phyloP scores from a whole-genome alignment of 495 filamentous ascomycete species.

The Xylaria scruposa region DNA sequence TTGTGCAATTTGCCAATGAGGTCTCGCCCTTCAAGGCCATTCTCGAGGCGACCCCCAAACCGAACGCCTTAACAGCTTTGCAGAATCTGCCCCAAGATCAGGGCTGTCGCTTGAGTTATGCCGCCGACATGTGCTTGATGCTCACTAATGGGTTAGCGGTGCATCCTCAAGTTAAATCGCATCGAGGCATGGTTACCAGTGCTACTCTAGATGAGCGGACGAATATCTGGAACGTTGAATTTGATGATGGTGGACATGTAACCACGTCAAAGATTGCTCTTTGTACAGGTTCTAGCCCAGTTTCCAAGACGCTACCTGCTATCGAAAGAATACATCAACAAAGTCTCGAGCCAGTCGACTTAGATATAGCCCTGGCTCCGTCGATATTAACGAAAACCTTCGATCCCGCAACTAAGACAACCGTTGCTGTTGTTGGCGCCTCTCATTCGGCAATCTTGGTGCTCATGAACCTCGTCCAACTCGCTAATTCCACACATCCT shows the following conservation, averaged over 20 bases:
- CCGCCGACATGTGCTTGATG: constrained; percentile 59
- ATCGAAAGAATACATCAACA: constrained; percentile 40
- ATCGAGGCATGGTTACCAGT: constrained; percentile 50
- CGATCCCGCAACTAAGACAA: constrained; percentile 43
- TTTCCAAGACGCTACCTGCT: constrained; percentile 44
- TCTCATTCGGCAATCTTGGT: constrained; percentile 69
- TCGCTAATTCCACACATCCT: constrained; percentile 57
- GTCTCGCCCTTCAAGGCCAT: constrained; percentile 57
- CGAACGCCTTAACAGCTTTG: constrained; percentile 60
- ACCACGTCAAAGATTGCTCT: constrained; percentile 56
- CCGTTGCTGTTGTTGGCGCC: constrained; percentile 63
- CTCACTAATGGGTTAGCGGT: constrained; percentile 58
- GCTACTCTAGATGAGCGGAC: constrained; percentile 47
- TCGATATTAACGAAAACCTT: constrained; percentile 53
- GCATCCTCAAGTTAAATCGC: constrained; percentile 52
- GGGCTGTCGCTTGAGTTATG: constrained; percentile 60
- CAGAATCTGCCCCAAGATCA: constrained; percentile 60
- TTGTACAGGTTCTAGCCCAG: constrained; percentile 65
- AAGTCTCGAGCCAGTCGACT: constrained; percentile 51
- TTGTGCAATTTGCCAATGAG: constrained; percentile 58
- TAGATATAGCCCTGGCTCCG: constrained; percentile 64
- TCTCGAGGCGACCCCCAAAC: constrained; percentile 50
- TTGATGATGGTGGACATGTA: constrained; percentile 41
- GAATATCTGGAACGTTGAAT: constrained; percentile 52
- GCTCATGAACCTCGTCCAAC: constrained; percentile 63